Conservation (phyloP, 805 yeast genomes). For the Ogataea trehaloabstinens region DNA sequence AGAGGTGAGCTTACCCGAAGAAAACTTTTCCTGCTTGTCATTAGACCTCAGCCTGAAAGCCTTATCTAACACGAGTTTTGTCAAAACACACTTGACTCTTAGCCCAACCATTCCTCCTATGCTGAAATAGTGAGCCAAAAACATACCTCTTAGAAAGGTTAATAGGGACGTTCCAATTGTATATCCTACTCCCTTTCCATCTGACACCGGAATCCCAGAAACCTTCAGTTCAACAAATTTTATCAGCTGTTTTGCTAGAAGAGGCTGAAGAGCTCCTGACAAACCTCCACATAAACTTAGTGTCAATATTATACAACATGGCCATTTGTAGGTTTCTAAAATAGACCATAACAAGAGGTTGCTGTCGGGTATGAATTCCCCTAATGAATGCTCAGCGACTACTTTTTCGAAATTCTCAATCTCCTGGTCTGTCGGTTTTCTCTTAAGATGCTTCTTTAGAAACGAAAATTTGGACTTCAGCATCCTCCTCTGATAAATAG, state of each 20-base stretch:
- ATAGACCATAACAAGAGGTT: slow-evolving; percentile 30
- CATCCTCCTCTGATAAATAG: slow-evolving; percentile 30
- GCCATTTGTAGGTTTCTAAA: slow-evolving; percentile 45
- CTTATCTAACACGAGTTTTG: slow-evolving; percentile 64
- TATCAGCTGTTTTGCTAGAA: slow-evolving; percentile 61
- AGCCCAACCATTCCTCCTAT: slow-evolving; percentile 61
- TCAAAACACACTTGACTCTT: slow-evolving; percentile 62
- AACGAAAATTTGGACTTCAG: slow-evolving; percentile 29
- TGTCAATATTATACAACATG: slow-evolving; percentile 39
- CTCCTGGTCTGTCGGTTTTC: slow-evolving; percentile 14
- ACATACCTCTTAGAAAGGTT: slow-evolving; percentile 45
- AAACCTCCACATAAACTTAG: slow-evolving; percentile 43
- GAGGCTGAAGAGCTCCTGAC: slow-evolving; percentile 55
- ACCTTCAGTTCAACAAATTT: slow-evolving; percentile 53
- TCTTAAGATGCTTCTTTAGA: slow-evolving; percentile 25
- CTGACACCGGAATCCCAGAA: slow-evolving; percentile 36
- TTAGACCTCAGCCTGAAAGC: slow-evolving; percentile 56
- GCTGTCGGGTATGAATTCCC: slow-evolving; percentile 17
- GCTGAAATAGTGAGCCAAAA: slow-evolving; percentile 61
- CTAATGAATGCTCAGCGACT: background rate
- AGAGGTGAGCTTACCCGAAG: slow-evolving; percentile 70
- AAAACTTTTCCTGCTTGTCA: slow-evolving; percentile 53
- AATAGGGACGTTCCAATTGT: slow-evolving; percentile 65
- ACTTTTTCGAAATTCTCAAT: slow-evolving; percentile 15
- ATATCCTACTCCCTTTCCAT: slow-evolving; percentile 65